Base-by-base conservation (phyloP, 23 red algal genomes). In the Pyropia haitanensis region DNA sequence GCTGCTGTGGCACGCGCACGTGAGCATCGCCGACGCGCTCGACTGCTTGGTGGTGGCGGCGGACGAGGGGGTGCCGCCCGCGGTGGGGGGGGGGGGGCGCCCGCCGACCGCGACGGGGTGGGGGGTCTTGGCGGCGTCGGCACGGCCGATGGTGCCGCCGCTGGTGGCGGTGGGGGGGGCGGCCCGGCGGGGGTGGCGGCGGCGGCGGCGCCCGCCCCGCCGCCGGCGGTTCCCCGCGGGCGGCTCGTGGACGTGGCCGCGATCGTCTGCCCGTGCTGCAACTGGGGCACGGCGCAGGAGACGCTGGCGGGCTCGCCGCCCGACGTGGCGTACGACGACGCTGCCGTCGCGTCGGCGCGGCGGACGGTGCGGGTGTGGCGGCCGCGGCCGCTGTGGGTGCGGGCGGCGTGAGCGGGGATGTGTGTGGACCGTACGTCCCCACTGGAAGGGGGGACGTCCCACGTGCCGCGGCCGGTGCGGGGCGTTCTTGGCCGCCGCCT, bases 1-100 rank as follows among this genome's bases (percentile, higher is more conserved):
- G 4, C 56, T 87, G 16, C 74, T 87, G 71, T 87, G 81, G 81
- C 81, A 87, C 76, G 65, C 62, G 22, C 81, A 87, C 53, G 59
- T 56, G 14, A 65, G 60, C 31, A 67, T 87, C 14, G 22, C 50
- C 13, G 81, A 87, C 34, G 71, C 81, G 25, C 18, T 75, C 32
- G 69, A 55, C 24, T 87, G 81, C 67, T 62, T 87, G 61, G 69
- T 58, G 39, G 68, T 87, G 61, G 21, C 19, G 21, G 81, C 27
- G 8, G 81, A 24, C 13, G 64, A 49, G 61, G 63, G 58, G 58
- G 71, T 67, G 51, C 39, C 19, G 65, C 61, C 51, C 15, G 21
- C 13, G 18, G 2, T 9, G 14, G 23, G 2, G 49, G 58, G 6
- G 29, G 32, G 55, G n/a, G 50, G 49, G 33, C 46, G 71, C 12